Percentiles rank a stretch among this genome's conserved stretches.
phyloP scores from a whole-genome alignment of 441 rosid genomes.

The Euphorbia corollata region DNA sequence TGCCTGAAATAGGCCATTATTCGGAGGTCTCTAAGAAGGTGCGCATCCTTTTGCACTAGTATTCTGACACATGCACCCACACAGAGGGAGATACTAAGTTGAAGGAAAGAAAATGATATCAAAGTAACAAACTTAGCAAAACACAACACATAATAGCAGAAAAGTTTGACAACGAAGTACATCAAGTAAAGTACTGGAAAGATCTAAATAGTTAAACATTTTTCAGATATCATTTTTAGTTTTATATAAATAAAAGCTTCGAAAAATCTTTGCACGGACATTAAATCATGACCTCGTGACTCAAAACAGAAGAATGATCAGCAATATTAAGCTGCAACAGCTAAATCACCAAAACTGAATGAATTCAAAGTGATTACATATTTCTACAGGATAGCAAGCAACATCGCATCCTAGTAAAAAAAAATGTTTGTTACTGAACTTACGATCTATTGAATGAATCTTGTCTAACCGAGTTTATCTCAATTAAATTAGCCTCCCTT shows the following conservation, averaged over 20 bases:
- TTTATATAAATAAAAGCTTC: background rate
- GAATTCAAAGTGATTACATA: background rate
- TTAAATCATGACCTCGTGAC: background rate
- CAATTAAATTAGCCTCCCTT: constrained; percentile 45
- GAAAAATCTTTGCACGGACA: background rate
- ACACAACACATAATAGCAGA: background rate
- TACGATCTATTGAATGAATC: constrained; percentile 66
- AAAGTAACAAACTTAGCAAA: background rate
- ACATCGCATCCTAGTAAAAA: background rate
- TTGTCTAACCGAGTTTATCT: constrained; percentile 56
- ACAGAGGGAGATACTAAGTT: background rate
- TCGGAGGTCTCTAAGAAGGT: constrained; percentile 60
- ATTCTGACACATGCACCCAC: constrained; percentile 36
- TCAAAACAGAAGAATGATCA: background rate
- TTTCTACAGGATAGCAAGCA: background rate
- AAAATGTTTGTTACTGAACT: constrained; percentile 24
- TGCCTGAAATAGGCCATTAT: constrained; percentile 79
- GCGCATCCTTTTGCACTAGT: constrained; percentile 54
- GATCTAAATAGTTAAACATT: background rate
- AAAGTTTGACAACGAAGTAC: background rate
- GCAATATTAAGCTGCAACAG: constrained; percentile 3
- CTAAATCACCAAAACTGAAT: background rate
- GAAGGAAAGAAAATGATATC: background rate
- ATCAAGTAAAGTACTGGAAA: background rate
- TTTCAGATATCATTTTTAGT: background rate